Evolutionary conservation across 306 rosid genomes (phyloP).

Genomic region (Lathyrus oleraceus): DNA sequence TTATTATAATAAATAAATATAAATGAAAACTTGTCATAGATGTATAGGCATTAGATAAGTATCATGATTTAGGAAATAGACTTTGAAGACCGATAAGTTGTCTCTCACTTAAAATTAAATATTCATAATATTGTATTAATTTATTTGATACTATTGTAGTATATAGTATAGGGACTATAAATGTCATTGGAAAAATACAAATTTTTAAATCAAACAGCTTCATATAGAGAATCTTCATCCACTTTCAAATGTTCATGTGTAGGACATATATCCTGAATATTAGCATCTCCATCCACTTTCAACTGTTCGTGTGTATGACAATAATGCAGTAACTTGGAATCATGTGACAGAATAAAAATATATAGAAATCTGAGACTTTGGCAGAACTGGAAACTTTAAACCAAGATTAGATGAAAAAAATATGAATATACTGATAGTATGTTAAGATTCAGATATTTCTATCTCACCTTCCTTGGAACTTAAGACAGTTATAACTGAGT

Average conservation of each 20-base stretch:
- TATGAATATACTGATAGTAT: slow-evolving; percentile 12
- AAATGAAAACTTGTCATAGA: too few species aligned
- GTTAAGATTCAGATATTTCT: slow-evolving; percentile 22
- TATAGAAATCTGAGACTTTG: slow-evolving; percentile 18
- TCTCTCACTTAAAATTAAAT: too few species aligned
- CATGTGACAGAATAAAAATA: not conserved
- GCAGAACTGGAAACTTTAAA: slow-evolving; percentile 13
- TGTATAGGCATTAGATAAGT: too few species aligned
- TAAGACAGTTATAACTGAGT: slow-evolving; percentile 94
- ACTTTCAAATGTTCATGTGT: slow-evolving; percentile 92
- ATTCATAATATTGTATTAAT: too few species aligned
- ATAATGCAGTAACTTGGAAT: slow-evolving; percentile 26
- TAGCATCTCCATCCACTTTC: slow-evolving; percentile 65
- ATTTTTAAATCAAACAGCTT: too few species aligned
- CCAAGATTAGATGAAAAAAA: slow-evolving; percentile 7
- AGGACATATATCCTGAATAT: slow-evolving; percentile 70
- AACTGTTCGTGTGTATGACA: too few species aligned
- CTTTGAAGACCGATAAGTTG: too few species aligned
- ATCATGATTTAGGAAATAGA: too few species aligned
- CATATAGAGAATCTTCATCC: slow-evolving; percentile 73
- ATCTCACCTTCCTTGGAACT: slow-evolving; percentile 92
- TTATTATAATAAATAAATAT: too few species aligned
- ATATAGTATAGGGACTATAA: too few species aligned
- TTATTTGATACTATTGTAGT: too few species aligned
- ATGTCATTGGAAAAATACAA: too few species aligned